These are phyloP conservation scores for Ogataea nakhonphanomensis DNA, from an alignment of 805 yeast species.

Conservation along the genomic window DNA sequence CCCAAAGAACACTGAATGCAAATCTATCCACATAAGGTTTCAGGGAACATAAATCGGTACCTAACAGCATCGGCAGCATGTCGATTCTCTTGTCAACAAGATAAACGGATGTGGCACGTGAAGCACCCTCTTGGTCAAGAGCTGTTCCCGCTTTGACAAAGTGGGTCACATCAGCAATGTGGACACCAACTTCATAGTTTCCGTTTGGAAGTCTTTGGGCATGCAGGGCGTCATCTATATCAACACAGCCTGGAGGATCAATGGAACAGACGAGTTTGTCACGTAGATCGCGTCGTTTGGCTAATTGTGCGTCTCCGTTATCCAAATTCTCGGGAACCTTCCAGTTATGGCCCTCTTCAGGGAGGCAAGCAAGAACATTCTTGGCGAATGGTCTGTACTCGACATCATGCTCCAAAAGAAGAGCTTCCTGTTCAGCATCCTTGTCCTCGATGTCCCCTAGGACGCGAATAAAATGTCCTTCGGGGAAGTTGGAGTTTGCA, in stretches of 20 bases:
- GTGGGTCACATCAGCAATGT: conserved; percentile 97
- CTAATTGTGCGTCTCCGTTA: conserved; percentile 50
- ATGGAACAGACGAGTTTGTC: conserved; percentile 90
- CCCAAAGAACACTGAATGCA: conserved; percentile 97
- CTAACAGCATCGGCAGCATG: conserved; percentile 93
- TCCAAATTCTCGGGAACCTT: conserved; percentile 66
- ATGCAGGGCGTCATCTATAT: conserved; percentile 97
- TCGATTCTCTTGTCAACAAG: conserved; percentile 97
- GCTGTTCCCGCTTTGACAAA: conserved; percentile 93
- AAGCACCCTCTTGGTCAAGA: conserved; percentile 91
- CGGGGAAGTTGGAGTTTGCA: conserved; percentile 74
- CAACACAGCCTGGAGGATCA: conserved; percentile 98
- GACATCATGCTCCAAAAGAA: conserved; percentile 90
- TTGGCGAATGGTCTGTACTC: conserved; percentile 95
- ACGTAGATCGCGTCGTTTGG: conserved; percentile 78
- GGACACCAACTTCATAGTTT: conserved; percentile 96
- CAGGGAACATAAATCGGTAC: conserved; percentile 93
- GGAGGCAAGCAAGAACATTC: conserved; percentile 87
- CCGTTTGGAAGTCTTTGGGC: conserved; percentile 85
- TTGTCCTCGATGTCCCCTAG: conserved; percentile 89
- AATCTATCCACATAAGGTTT: conserved; percentile 93
- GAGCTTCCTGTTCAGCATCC: conserved; percentile 94
- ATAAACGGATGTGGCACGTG: conserved; percentile 96
- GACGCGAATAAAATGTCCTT: conserved; percentile 89
- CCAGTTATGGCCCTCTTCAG: conserved; percentile 93